These are phyloP conservation scores for Ogataea philodendri DNA, from an alignment of 805 yeast genomes.

Conservation along the genomic window DNA sequence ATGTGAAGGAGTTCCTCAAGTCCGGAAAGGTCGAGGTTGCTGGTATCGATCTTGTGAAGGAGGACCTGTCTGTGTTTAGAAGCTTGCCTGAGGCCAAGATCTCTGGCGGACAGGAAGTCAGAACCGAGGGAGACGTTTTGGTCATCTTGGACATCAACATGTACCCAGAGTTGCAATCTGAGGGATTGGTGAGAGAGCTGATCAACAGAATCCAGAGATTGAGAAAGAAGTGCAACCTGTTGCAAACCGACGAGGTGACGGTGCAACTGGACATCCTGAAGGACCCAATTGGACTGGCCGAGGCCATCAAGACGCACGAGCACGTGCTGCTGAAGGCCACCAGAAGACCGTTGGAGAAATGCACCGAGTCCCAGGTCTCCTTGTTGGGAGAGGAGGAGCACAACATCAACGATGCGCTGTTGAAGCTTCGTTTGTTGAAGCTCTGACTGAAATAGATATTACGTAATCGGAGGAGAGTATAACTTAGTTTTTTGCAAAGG, in stretches of 20 bases:
- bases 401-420: constrained; percentile 71
- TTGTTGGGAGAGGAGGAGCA: constrained; percentile 89
- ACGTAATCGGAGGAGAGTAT: background rate
- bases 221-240: constrained; percentile 93
- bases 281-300: constrained; percentile 64
- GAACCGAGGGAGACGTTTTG: constrained; percentile 87
- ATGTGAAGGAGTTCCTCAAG: constrained; percentile 71
- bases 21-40: constrained; percentile 80
- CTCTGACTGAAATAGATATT: constrained; percentile 36
- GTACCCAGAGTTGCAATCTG: constrained; percentile 84
- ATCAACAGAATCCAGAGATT: constrained; percentile 96
- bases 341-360: constrained; percentile 55
- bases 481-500: no score
- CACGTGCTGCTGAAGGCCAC: constrained; percentile 76
- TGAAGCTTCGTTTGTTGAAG: constrained; percentile 74
- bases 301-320: constrained; percentile 60
- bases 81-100: constrained; percentile 72
- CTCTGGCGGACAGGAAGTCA: constrained; percentile 74
- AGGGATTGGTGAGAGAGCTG: constrained; percentile 95
- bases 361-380: constrained; percentile 41
- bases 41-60: constrained; percentile 81
- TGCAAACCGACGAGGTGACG: constrained; percentile 90
- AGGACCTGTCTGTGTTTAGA: constrained; percentile 87
- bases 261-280: constrained; percentile 77
- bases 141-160: constrained; percentile 84